phyloP scores from a whole-genome alignment of 495 filamentous ascomycete species.

The Aspergillus funiculosus region DNA sequence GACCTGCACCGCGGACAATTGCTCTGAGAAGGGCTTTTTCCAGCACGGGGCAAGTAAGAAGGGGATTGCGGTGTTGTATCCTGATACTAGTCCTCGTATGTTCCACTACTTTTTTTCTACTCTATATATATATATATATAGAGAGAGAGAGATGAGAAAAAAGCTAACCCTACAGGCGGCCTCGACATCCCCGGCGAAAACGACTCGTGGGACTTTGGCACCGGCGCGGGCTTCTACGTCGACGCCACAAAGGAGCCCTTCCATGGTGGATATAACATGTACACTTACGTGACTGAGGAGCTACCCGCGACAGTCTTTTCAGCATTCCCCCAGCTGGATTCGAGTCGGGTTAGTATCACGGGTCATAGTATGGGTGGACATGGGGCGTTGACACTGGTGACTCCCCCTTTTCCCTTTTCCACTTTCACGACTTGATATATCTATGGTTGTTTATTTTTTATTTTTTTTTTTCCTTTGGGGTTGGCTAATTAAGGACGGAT shows the following conservation, averaged over 20 bases:
- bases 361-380: slow-evolving; percentile 97
- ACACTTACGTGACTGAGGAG: slow-evolving; percentile 79
- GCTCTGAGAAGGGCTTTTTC: slow-evolving; percentile 91
- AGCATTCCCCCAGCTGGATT: slow-evolving; percentile 61
- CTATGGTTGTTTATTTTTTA: too few species aligned
- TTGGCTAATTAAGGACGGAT: slow-evolving; percentile 2
- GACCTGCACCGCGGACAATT: slow-evolving; percentile 94
- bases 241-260: slow-evolving; percentile 77
- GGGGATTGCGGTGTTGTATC: slow-evolving; percentile 84
- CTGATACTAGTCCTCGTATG: slow-evolving; percentile 86
- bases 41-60: slow-evolving; percentile 70
- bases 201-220: slow-evolving; percentile 84
- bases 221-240: slow-evolving; percentile 89
- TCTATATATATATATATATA: too few species aligned
- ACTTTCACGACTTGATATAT: too few species aligned
- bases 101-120: too few species aligned
- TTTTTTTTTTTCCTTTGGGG: slow-evolving; percentile 8
- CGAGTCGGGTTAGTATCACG: slow-evolving; percentile 65
- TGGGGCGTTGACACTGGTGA: slow-evolving; percentile 80
- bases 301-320: slow-evolving; percentile 70
- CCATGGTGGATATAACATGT: slow-evolving; percentile 77
- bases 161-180: slow-evolving; percentile 44
- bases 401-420: slow-evolving; percentile 8
- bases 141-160: too few species aligned
- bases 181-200: slow-evolving; percentile 73